These are phyloP conservation scores for Hericium coralloides DNA, from an alignment of 768 basidiomycete genomes.

Conservation along the genomic window DNA sequence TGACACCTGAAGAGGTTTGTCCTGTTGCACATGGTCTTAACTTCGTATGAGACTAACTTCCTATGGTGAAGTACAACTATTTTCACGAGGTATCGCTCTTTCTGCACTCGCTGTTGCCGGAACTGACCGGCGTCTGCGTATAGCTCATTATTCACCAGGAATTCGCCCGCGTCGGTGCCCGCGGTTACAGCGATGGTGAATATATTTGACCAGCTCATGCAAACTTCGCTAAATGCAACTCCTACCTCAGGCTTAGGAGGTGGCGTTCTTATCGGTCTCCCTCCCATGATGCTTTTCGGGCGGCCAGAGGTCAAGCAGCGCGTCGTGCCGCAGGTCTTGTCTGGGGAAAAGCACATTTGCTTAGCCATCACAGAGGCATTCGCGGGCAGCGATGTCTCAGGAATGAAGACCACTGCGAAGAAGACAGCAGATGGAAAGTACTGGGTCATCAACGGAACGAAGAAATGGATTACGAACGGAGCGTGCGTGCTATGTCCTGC, in stretches of 20 bases:
- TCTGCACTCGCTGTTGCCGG: background rate
- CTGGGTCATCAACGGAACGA: constrained; percentile 81
- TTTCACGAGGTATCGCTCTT: constrained; percentile 58
- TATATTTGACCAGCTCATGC: too few species aligned
- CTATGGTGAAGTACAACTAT: constrained; percentile 54
- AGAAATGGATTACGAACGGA: constrained; percentile 85
- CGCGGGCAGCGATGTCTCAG: constrained; percentile 78
- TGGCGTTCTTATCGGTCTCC: background rate
- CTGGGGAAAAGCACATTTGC: constrained; percentile 75
- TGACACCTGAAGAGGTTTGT: constrained; percentile 65
- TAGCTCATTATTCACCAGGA: constrained; percentile 77
- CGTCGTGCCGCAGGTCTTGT: constrained; percentile 52
- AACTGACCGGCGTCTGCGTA: background rate
- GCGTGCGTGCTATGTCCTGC: constrained; percentile 27
- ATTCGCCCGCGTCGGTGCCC: constrained; percentile 50
- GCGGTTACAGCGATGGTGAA: constrained; percentile 75
- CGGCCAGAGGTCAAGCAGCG: constrained; percentile 45
- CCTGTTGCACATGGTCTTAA: background rate
- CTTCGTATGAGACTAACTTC: background rate
- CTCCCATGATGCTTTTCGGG: constrained; percentile 57
- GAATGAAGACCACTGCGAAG: constrained; percentile 66
- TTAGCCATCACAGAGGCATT: constrained; percentile 86
- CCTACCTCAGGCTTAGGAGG: background rate
- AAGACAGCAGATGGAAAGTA: constrained; percentile 76
- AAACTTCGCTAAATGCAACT: background rate